Conservation (phyloP, 257 asterid species). For the Fraxinus excelsior region DNA sequence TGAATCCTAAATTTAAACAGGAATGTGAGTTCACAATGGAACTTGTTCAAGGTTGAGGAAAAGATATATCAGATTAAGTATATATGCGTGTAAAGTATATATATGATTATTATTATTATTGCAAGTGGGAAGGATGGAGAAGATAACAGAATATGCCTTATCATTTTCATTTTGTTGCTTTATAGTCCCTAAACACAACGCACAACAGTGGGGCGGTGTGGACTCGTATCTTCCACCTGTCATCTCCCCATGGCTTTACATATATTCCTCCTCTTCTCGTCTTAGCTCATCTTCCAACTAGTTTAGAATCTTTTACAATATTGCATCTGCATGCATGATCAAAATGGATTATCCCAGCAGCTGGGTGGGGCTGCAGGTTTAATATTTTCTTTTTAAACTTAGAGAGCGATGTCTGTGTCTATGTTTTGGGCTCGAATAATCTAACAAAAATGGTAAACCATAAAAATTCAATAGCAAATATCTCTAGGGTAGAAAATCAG, state of each 20-base stretch:
- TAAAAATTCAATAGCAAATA: no score
- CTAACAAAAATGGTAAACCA: no score
- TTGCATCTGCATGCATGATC: neutral
- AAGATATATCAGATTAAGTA: neutral
- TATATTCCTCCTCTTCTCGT: neutral
- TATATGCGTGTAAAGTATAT: neutral
- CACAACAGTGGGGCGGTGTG: slow-evolving; percentile 20
- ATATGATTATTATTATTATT: neutral
- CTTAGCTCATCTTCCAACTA: neutral
- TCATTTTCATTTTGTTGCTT: neutral
- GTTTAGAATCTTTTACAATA: neutral
- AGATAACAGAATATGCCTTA: slow-evolving; percentile 7
- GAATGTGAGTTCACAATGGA: neutral
- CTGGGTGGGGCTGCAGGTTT: no score
- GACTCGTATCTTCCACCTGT: slow-evolving; percentile 42
- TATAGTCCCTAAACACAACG: neutral
- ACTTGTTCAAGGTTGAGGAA: neutral
- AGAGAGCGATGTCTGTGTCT: no score
- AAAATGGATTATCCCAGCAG: neutral
- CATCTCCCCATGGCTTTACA: slow-evolving; percentile 38
- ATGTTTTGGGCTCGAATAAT: no score
- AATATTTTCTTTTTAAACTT: no score
- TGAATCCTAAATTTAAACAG: neutral
- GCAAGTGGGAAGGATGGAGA: neutral
- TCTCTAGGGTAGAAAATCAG: no score